Conservation (phyloP, 176 grass and related monocot genomes). For the Leersia perrieri region DNA sequence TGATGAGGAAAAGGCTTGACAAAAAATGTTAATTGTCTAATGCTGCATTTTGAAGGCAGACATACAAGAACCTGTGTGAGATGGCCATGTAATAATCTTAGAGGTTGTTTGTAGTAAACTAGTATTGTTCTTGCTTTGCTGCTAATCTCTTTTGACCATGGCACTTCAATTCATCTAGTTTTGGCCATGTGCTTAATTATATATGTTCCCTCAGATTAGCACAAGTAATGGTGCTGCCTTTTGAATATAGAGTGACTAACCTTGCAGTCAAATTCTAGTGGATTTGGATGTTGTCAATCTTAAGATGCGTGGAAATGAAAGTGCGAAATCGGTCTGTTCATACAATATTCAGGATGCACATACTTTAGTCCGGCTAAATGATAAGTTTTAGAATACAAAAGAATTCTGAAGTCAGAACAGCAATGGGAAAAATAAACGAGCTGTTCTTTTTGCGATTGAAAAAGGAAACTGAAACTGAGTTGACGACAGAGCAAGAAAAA, state of each 20-base stretch:
- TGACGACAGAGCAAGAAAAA: not conserved
- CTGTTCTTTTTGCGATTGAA: not conserved
- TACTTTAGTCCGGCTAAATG: not conserved
- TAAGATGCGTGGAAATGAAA: not conserved
- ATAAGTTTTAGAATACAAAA: not conserved
- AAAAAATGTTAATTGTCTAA: not conserved
- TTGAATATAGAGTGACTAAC: not conserved
- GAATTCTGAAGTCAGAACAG: not conserved
- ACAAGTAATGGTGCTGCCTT: not conserved
- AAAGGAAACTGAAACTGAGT: not conserved
- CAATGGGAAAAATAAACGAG: not conserved
- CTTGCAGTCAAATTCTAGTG: constrained; percentile 8
- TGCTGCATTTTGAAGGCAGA: not conserved
- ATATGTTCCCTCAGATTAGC: not conserved
- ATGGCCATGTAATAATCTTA: not conserved
- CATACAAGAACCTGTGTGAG: not conserved
- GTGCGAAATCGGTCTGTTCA: not conserved
- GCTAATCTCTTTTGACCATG: not conserved
- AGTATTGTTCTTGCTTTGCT: not conserved
- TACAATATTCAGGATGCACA: not conserved
- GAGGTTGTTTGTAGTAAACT: not conserved
- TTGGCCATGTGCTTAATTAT: not conserved
- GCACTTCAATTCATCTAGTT: not conserved
- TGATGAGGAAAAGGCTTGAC: not conserved
- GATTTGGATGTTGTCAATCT: constrained; percentile 2